Evolutionary conservation across 75 land plant genomes (phyloP).

Genomic region (Ceratopteris richardii): DNA sequence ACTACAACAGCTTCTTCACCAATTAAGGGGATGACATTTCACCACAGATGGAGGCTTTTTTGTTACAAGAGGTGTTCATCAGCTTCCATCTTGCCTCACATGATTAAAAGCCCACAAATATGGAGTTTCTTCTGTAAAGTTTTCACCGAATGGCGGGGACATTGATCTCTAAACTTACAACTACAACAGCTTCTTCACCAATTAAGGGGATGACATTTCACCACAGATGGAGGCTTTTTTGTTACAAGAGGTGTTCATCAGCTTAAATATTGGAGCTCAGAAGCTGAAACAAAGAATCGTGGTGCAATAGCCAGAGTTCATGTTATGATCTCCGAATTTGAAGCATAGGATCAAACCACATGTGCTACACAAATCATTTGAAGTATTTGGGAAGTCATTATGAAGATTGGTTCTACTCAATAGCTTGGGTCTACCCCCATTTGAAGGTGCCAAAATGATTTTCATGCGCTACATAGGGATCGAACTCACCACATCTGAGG

Average conservation of each 20-base stretch:
- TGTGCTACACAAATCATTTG: no score
- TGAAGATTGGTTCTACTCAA: no score
- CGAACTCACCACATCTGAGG: no score
- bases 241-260: constrained; percentile 61
- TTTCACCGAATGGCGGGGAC: constrained; percentile 54
- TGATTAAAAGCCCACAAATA: no score
- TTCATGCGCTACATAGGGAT: no score
- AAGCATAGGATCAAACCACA: no score
- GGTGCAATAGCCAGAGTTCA: no score
- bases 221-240: constrained; percentile 54
- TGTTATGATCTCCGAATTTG: no score
- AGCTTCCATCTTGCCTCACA: constrained; percentile 57
- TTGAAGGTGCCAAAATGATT: no score
- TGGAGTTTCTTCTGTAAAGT: no score
- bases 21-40: constrained; percentile 34
- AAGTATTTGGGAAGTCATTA: no score
- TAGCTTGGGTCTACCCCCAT: no score
- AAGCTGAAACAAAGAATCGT: constrained; percentile 20
- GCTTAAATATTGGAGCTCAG: constrained; percentile 49
- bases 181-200: constrained; percentile 39
- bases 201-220: constrained; percentile 40
- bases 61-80: constrained; percentile 55
- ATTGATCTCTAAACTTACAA: constrained; percentile 40
- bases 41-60: constrained; percentile 56
- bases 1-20: constrained; percentile 40